A percentile compares a stretch with the other conserved stretches of the same genome.
phyloP scores from a whole-genome alignment of 2,329 filamentous ascomycete species.

The Aspergillus calidoustus region DNA sequence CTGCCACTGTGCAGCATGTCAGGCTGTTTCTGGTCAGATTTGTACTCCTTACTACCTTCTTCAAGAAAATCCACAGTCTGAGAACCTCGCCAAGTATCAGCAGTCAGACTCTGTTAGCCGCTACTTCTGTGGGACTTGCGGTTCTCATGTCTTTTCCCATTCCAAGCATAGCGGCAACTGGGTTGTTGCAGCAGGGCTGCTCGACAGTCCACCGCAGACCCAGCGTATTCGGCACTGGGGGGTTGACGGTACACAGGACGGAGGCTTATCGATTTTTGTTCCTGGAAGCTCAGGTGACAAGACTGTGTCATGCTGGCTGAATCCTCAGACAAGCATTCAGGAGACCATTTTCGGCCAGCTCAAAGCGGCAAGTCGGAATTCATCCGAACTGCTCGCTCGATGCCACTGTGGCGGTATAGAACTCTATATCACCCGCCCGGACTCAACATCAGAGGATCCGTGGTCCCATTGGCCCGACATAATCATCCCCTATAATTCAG shows the following conservation, averaged over 20 bases:
- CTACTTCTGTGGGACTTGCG: conserved; percentile 58
- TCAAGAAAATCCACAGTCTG: conserved; percentile 39
- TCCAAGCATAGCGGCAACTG: conserved; percentile 29
- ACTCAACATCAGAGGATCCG: conserved; percentile 49
- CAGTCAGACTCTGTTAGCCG: conserved; percentile 48
- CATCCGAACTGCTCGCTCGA: conserved; percentile 45
- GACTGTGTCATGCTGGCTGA: conserved; percentile 28
- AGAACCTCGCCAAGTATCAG: conserved; percentile 48
- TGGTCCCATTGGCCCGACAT: conserved; percentile 60
- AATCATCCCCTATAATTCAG: conserved; percentile 53
- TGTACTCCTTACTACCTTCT: conserved; percentile 51
- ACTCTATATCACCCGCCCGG: conserved; percentile 63
- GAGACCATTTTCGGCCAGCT: not conserved
- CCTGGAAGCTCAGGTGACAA: conserved; percentile 23
- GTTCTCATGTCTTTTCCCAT: conserved; percentile 48
- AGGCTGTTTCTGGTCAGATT: conserved; percentile 54
- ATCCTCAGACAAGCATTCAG: conserved; percentile 10
- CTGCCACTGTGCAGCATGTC: conserved; percentile 59
- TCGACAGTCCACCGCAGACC: conserved; percentile 25
- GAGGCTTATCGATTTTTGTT: conserved; percentile 35
- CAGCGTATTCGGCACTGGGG: conserved; percentile 35
- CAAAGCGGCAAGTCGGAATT: conserved; percentile 15
- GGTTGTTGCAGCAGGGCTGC: conserved; percentile 41
- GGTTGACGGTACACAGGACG: conserved; percentile 33
- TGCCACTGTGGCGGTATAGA: conserved; percentile 62